Evolutionary conservation across 345 rosid genomes (phyloP).

Genomic region (Toxicodendron radicans): DNA sequence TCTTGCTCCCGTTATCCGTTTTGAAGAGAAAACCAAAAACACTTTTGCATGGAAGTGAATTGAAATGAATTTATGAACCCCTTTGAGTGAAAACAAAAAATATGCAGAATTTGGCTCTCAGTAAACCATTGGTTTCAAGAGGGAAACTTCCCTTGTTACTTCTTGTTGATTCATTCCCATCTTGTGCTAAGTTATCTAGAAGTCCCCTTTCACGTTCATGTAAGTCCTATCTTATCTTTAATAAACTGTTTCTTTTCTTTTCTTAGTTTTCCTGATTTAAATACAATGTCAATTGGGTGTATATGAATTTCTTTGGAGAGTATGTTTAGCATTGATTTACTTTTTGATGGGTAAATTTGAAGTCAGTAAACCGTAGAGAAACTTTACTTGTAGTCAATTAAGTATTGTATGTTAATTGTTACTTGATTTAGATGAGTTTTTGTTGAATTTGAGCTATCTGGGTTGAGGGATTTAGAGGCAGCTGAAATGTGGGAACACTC

Average conservation of each 20-base stretch:
- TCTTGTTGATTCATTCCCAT: conserved; percentile 54
- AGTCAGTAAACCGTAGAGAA: too few species aligned
- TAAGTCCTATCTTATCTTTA: conserved; percentile 30
- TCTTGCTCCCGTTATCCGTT: neutral
- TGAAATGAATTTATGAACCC: conserved; percentile 29
- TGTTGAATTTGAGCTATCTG: neutral
- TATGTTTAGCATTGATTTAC: too few species aligned
- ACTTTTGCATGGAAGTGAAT: conserved; percentile 5
- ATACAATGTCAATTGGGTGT: too few species aligned
- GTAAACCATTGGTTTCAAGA: conserved; percentile 38
- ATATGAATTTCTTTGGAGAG: neutral
- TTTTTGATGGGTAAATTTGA: too few species aligned
- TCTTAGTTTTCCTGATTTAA: neutral
- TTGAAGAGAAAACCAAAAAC: neutral
- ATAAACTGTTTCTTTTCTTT: neutral
- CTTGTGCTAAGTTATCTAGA: conserved; percentile 37
- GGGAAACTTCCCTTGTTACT: conserved; percentile 51
- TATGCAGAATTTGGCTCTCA: conserved; percentile 48
- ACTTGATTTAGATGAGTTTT: neutral
- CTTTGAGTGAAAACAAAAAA: neutral
- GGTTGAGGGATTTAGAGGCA: neutral
- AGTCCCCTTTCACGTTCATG: conserved; percentile 40
- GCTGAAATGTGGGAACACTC: neutral
- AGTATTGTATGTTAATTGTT: neutral
- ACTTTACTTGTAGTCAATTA: neutral